Evolutionary conservation across 805 yeast species (phyloP), one percentile per base, ranked within the genome.

Genomic region (Diddensiella caesifluorescens): DNA sequence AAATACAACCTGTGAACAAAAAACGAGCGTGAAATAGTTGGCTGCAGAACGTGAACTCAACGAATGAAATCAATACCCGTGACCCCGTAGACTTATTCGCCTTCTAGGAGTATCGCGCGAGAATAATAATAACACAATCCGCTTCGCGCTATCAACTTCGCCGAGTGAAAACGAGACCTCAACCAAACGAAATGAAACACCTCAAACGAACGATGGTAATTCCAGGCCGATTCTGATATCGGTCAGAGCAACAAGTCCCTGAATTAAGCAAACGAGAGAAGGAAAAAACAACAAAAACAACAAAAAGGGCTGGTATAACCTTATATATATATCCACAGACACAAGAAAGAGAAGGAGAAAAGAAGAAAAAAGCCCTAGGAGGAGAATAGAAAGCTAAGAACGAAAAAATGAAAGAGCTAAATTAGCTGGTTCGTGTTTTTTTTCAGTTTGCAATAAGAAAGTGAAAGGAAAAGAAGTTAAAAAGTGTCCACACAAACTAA

Each of bases 271-370:
- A 25, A 31, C 22, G 21, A 39, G 13, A 31, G 28, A n/a, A 26
- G 13, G 15, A 18, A 22, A n/a, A 35, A 19, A 37, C 29, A 33
- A 42, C n/a, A 18, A 42, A 27, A 12, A 16, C 19, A n/a, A 23
- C 7, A 33, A 35, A 41, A 35, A 41, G 13, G 27, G 18, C 19
- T 3, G 7, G 28, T 13, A 27, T 28, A 27, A 41, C 23, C 12
- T 23, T 23, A 9, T 23, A 9, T 23, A 32, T 22, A 27, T 20
- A 28, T 28, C 21, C 22, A 18, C 20, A 29, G 27, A 39, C 3
- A 20, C n/a, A 29, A 7, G 13, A 29, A 15, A 39, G 22, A 12
- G 27, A 16, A 22, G 19, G 22, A 31, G 4, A 19, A 29, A 13
- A 30, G 4, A 31, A 38, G 12, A 22, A 13, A 21, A n/a, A 29